Evolutionary conservation across 148 eudicot genomes (phyloP).

Genomic region (Rhododendron kiyosumense): DNA sequence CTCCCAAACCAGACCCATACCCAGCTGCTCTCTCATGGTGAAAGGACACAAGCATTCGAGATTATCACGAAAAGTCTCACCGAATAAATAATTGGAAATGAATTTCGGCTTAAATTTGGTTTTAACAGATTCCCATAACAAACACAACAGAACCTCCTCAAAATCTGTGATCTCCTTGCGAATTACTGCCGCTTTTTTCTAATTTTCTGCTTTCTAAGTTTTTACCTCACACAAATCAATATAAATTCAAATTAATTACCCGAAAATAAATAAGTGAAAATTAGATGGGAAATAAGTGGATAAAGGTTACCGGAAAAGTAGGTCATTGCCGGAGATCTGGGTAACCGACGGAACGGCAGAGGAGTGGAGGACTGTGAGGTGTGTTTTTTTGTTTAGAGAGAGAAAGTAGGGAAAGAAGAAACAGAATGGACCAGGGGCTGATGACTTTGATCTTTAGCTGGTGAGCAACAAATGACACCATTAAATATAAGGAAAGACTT

Average conservation of each 20-base stretch:
- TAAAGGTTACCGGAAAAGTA: conserved; percentile 30
- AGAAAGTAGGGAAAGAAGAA: conserved; percentile 3
- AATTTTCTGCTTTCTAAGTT: background rate
- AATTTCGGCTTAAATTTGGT: background rate
- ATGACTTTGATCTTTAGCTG: conserved; percentile 5
- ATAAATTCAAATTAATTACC: background rate
- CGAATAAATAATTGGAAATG: background rate
- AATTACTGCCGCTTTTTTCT: background rate
- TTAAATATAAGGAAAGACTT: background rate
- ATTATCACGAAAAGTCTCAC: background rate
- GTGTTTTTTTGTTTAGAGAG: conserved; percentile 8
- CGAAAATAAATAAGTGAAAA: background rate
- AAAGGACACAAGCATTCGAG: background rate
- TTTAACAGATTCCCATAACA: background rate
- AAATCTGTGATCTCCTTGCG: background rate
- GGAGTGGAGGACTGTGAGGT: conserved; percentile 1
- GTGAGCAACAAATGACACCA: background rate
- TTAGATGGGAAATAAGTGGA: conserved; percentile 8
- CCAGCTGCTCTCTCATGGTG: background rate
- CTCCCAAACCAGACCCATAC: background rate
- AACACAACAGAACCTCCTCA: background rate
- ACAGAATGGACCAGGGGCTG: conserved; percentile 6
- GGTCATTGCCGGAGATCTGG: conserved; percentile 54
- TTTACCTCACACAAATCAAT: conserved; percentile 3
- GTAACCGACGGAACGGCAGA: conserved; percentile 17